Evolutionary conservation across 768 basidiomycete species (phyloP).

Genomic region (Pseudohyphozyma bogoriensis): DNA sequence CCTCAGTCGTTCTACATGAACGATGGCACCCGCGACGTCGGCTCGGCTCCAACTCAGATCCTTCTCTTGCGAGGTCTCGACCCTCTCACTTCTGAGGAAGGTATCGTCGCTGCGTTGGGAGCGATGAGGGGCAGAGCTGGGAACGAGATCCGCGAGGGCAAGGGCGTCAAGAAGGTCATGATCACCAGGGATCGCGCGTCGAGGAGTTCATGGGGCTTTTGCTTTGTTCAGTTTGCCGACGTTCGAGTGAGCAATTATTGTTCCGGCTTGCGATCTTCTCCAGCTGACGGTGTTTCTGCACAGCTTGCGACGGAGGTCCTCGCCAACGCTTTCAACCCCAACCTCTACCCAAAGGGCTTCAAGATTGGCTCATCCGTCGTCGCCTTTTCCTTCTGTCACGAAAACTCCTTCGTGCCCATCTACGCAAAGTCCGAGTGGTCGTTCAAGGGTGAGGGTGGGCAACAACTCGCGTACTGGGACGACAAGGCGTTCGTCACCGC

Average conservation of each 20-base stretch:
- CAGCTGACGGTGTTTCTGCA: neutral
- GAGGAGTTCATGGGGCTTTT: constrained; percentile 81
- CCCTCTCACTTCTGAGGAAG: constrained; percentile 73
- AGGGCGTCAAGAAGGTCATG: constrained; percentile 74
- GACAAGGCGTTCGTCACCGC: constrained; percentile 49
- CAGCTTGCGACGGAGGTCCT: constrained; percentile 75
- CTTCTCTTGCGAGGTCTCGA: constrained; percentile 86
- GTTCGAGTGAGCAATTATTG: constrained; percentile 56
- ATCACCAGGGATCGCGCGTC: constrained; percentile 82
- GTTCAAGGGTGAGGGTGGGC: constrained; percentile 22
- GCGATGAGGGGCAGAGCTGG: constrained; percentile 57
- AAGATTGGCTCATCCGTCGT: constrained; percentile 79
- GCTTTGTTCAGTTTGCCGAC: constrained; percentile 86
- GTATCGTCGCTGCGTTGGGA: constrained; percentile 72
- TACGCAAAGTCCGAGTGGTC: constrained; percentile 29
- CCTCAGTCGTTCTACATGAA: constrained; percentile 51
- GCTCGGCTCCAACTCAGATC: constrained; percentile 65
- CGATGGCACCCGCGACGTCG: constrained; percentile 94
- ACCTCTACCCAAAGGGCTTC: constrained; percentile 85
- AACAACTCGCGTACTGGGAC: constrained; percentile 63
- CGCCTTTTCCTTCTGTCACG: constrained; percentile 82
- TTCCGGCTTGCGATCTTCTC: neutral
- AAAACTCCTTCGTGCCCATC: constrained; percentile 28
- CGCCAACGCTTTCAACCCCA: constrained; percentile 74
- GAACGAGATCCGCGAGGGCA: constrained; percentile 43